Evolutionary conservation across 345 rosid genomes (phyloP).

Genomic region (Euphorbia lathyris): DNA sequence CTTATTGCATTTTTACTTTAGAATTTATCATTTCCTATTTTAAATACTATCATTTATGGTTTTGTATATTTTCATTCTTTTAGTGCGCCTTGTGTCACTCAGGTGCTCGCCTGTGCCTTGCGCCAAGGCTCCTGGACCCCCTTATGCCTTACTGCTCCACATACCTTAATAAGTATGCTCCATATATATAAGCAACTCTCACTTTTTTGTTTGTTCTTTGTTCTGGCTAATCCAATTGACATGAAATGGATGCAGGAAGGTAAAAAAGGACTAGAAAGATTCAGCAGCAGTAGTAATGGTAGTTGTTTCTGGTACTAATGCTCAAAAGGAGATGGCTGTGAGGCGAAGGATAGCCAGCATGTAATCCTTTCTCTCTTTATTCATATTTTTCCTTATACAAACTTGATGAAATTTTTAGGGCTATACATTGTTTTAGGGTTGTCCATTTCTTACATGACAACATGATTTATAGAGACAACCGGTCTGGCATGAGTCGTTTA

Average conservation of each 20-base stretch:
- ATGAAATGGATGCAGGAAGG: background rate
- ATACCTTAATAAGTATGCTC: no score
- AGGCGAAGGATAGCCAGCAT: conserved; percentile 69
- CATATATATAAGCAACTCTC: background rate
- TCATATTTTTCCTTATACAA: background rate
- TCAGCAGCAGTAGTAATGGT: background rate
- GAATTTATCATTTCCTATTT: no score
- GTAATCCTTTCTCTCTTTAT: conserved; percentile 30
- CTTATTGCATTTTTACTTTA: no score
- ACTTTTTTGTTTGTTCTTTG: background rate
- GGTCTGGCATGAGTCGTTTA: no score
- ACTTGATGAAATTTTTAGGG: background rate
- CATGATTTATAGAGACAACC: no score
- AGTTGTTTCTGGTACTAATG: background rate
- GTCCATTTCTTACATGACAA: no score
- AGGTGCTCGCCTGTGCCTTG: no score
- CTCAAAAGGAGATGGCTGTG: conserved; percentile 27
- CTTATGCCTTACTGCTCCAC: no score
- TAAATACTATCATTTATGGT: no score
- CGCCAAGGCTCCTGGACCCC: no score
- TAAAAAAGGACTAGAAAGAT: background rate
- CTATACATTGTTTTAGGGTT: background rate
- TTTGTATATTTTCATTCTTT: no score
- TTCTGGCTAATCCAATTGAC: background rate
- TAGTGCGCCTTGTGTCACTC: no score